Percentiles rank a stretch among this genome's conserved stretches.
phyloP scores from a whole-genome alignment of 331 rosid species.

The Quercus tomentella region DNA sequence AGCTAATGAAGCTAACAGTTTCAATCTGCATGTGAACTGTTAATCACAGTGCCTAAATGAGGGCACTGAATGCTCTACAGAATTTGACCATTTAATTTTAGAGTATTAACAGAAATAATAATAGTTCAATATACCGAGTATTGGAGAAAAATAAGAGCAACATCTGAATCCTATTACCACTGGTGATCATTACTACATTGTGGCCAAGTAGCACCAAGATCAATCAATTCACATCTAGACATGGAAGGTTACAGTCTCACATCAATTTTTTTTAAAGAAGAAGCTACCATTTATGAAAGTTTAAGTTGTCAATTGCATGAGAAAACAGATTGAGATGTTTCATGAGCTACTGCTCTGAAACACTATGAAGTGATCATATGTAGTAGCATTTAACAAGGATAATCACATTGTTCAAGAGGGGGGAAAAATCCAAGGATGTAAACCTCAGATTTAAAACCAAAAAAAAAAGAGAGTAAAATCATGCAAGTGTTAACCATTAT shows the following conservation, averaged over 20 bases:
- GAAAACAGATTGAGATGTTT: not conserved
- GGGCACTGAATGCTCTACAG: not conserved
- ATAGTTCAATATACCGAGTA: not conserved
- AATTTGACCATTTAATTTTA: not conserved
- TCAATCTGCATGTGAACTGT: not conserved
- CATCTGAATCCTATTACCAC: not conserved
- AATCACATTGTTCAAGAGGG: not conserved
- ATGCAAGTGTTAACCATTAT: not conserved
- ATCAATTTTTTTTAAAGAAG: not conserved
- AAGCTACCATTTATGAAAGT: not conserved
- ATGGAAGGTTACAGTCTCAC: not conserved
- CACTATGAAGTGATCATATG: not conserved
- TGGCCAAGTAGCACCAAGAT: not conserved
- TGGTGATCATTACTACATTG: not conserved
- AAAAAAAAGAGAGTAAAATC: not conserved
- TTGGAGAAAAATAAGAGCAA: not conserved
- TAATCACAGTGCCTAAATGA: not conserved
- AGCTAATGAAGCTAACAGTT: not conserved
- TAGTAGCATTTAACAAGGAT: not conserved
- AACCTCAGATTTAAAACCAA: not conserved
- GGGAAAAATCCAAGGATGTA: too few species aligned
- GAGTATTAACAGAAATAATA: not conserved
- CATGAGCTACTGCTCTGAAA: not conserved
- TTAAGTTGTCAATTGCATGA: not conserved
- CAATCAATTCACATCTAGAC: not conserved